Evolutionary conservation across 2,329 filamentous ascomycete genomes (phyloP).

Genomic region (Grosmannia huntii): DNA sequence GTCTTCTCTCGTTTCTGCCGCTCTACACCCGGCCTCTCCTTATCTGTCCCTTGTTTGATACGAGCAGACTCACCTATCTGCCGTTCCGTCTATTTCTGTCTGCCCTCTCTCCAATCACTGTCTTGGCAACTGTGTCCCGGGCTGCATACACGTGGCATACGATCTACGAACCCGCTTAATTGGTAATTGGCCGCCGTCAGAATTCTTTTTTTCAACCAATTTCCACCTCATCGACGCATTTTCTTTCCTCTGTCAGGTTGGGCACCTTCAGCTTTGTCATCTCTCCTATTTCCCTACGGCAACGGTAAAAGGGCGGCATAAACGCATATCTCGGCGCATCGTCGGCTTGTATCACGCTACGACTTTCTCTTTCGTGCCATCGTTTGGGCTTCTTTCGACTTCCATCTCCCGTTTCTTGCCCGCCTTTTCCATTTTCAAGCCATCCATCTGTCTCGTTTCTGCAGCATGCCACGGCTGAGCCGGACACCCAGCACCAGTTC

Average conservation of each 20-base stretch:
- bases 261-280: background rate
- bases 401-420: slow-evolving; percentile 1
- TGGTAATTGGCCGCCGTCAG: background rate
- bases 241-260: background rate
- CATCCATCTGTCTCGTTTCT: background rate
- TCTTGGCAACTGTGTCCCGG: background rate
- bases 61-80: slow-evolving; percentile 16
- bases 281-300: background rate
- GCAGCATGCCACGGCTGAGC: slow-evolving; percentile 18
- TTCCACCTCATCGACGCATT: background rate
- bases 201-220: background rate
- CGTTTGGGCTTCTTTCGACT: background rate
- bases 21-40: background rate
- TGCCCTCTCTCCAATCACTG: background rate
- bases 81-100: slow-evolving; percentile 4
- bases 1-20: slow-evolving; percentile 14
- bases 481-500: slow-evolving; percentile 17
- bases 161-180: background rate
- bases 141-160: background rate
- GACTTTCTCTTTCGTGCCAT: too few relatives aligned
- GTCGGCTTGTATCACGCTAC: background rate
- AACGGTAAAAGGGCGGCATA: background rate
- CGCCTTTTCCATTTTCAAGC: background rate
- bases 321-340: background rate
- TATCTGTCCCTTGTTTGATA: slow-evolving; percentile 28